These are phyloP conservation scores for Neoscytalidium dimidiatum DNA, from an alignment of 2,329 filamentous ascomycete genomes.

Conservation along the genomic window DNA sequence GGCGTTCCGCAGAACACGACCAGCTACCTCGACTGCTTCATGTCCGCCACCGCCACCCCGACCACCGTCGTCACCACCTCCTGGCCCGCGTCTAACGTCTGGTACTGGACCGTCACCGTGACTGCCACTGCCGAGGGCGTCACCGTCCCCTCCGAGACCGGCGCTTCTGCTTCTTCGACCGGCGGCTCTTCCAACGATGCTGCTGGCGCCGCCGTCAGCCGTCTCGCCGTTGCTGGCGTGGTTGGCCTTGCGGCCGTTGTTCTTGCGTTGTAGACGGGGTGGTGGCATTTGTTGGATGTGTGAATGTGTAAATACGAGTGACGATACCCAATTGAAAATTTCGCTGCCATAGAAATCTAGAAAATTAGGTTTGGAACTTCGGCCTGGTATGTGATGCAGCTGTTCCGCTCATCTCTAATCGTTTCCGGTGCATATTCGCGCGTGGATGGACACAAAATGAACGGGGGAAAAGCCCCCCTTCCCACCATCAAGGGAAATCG, in stretches of 20 bases:
- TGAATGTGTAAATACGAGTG: neutral
- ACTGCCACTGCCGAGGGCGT: slow-evolving; percentile 27
- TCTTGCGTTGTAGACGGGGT: neutral
- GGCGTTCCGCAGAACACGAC: neutral
- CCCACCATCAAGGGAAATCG: too few relatives aligned
- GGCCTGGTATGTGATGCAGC: too few relatives aligned
- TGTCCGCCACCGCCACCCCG: neutral
- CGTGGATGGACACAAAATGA: too few relatives aligned
- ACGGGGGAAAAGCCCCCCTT: too few relatives aligned
- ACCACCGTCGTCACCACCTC: neutral
- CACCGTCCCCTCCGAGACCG: neutral
- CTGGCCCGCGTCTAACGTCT: slow-evolving; percentile 22
- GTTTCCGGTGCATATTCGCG: too few relatives aligned
- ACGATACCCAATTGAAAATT: neutral
- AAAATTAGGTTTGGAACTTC: too few relatives aligned
- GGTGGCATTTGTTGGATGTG: neutral
- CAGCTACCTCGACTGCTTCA: neutral
- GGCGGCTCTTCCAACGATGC: neutral
- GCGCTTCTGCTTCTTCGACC: neutral
- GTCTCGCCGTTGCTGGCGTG: neutral
- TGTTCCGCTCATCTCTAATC: too few relatives aligned
- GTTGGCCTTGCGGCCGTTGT: slow-evolving; percentile 3
- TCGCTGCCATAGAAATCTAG: neutral
- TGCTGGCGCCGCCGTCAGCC: neutral
- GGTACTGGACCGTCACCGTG: slow-evolving; percentile 26